phyloP scores from a whole-genome alignment of 2,329 filamentous ascomycete genomes.

The Botrytis cinerea region DNA sequence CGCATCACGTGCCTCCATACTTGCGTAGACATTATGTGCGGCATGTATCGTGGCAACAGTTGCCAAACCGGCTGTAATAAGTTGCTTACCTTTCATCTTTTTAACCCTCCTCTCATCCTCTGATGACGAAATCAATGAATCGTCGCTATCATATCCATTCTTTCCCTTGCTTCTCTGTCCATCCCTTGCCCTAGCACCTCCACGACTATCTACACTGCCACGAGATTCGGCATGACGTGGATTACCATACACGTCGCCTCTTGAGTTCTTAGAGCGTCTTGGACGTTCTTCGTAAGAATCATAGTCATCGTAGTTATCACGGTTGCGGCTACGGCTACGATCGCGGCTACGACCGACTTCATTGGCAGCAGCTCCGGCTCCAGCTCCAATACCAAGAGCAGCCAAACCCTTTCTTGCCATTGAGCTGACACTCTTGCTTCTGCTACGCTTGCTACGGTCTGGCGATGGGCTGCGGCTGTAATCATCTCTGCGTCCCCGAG shows the following conservation, averaged over 20 bases:
- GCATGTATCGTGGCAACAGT: slow-evolving; percentile 70
- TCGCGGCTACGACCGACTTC: slow-evolving; percentile 31
- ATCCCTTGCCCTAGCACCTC: slow-evolving; percentile 32
- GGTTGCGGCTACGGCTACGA: slow-evolving; percentile 33
- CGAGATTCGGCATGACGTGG: slow-evolving; percentile 39
- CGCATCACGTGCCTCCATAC: slow-evolving; percentile 63
- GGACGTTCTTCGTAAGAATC: slow-evolving; percentile 33
- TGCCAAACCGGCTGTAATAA: slow-evolving; percentile 65
- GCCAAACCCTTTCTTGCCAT: slow-evolving; percentile 61
- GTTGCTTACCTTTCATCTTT: slow-evolving; percentile 66
- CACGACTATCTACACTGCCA: slow-evolving; percentile 33
- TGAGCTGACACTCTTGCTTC: slow-evolving; percentile 67
- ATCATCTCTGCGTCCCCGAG: slow-evolving; percentile 36
- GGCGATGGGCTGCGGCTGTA: slow-evolving; percentile 39
- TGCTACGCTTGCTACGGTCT: slow-evolving; percentile 50
- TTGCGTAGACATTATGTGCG: slow-evolving; percentile 63
- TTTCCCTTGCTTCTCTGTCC: slow-evolving; percentile 38
- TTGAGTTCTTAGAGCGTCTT: slow-evolving; percentile 9
- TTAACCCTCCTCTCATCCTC: slow-evolving; percentile 64
- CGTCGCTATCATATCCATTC: slow-evolving; percentile 45
- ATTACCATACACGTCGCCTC: slow-evolving; percentile 38
- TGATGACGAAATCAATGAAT: slow-evolving; percentile 57
- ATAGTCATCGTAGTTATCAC: slow-evolving; percentile 31
- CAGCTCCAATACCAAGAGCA: slow-evolving; percentile 59
- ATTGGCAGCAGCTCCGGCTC: slow-evolving; percentile 43